Evolutionary conservation across 2,329 filamentous ascomycete genomes (phyloP).

Genomic region (Neopestalotiopsis sp.): DNA sequence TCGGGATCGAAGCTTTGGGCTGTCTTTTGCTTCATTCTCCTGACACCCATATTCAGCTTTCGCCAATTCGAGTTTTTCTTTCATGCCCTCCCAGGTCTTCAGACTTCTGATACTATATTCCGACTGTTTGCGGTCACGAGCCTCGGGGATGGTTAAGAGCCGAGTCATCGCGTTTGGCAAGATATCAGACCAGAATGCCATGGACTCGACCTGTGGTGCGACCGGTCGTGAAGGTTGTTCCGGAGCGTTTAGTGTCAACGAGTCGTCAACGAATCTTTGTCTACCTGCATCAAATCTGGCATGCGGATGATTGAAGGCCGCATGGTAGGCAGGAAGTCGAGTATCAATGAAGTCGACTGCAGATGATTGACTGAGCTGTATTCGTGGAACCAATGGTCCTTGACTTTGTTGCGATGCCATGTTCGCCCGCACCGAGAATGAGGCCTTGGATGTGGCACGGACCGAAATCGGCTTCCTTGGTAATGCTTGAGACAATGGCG

Average conservation of each 20-base stretch:
- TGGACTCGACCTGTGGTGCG: background rate
- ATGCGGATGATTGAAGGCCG: background rate
- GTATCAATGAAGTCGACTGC: background rate
- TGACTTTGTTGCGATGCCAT: background rate
- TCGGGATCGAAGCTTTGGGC: too few relatives aligned
- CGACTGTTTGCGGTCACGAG: background rate
- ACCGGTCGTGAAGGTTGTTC: background rate
- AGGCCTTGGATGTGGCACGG: too few relatives aligned
- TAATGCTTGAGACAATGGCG: too few relatives aligned
- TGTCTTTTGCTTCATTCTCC: too few relatives aligned
- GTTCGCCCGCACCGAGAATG: too few relatives aligned
- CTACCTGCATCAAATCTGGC: background rate
- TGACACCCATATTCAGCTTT: background rate
- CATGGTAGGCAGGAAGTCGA: background rate
- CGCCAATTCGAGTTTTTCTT: background rate
- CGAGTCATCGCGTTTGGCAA: background rate
- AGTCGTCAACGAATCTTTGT: background rate
- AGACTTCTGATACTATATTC: background rate
- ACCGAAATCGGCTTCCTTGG: too few relatives aligned
- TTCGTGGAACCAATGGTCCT: background rate
- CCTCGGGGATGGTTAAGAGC: background rate
- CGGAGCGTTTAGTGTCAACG: accelerated
- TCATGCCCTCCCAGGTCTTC: background rate
- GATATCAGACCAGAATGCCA: background rate
- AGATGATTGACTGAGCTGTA: background rate